Evolutionary conservation across 2,329 filamentous ascomycete species (phyloP).

Genomic region (Aspergillus sp.): DNA sequence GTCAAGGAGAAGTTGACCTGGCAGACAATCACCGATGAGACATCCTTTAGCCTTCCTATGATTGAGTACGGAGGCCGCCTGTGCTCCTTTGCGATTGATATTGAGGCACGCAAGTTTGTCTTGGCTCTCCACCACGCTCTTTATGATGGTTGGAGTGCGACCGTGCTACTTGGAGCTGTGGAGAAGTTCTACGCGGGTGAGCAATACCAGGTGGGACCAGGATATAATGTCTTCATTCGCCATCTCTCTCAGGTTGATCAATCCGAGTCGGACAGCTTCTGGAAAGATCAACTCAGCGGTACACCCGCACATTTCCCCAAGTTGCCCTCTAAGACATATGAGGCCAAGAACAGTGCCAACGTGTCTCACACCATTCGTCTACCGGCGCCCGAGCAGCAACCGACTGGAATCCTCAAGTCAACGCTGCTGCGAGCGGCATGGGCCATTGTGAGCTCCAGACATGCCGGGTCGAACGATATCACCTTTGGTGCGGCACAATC

Average conservation of each 20-base stretch:
- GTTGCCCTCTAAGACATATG: not conserved
- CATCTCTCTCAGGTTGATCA: not conserved
- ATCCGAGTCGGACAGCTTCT: not conserved
- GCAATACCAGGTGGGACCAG: not conserved
- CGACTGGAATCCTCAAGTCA: not conserved
- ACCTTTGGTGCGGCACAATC: slow-evolving; percentile 16
- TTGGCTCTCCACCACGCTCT: slow-evolving; percentile 22
- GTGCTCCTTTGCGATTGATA: not conserved
- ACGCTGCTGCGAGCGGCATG: slow-evolving; percentile 7
- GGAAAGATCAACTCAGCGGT: not conserved
- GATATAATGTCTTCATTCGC: not conserved
- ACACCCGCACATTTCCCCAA: not conserved
- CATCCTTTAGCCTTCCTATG: not conserved
- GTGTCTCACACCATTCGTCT: not conserved
- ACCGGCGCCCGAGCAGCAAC: not conserved
- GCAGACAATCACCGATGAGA: slow-evolving; percentile 2
- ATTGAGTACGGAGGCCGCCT: slow-evolving; percentile 13
- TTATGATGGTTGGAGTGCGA: slow-evolving; percentile 9
- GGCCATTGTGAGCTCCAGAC: slow-evolving; percentile 10
- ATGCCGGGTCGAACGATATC: slow-evolving; percentile 13
- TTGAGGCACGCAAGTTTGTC: slow-evolving; percentile 6
- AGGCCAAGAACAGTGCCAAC: not conserved
- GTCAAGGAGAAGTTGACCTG: not conserved
- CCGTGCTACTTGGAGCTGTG: not conserved
- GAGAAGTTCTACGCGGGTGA: not conserved